phyloP scores from a whole-genome alignment of 2,329 filamentous ascomycete species.

The Aureobasidium sp. region DNA sequence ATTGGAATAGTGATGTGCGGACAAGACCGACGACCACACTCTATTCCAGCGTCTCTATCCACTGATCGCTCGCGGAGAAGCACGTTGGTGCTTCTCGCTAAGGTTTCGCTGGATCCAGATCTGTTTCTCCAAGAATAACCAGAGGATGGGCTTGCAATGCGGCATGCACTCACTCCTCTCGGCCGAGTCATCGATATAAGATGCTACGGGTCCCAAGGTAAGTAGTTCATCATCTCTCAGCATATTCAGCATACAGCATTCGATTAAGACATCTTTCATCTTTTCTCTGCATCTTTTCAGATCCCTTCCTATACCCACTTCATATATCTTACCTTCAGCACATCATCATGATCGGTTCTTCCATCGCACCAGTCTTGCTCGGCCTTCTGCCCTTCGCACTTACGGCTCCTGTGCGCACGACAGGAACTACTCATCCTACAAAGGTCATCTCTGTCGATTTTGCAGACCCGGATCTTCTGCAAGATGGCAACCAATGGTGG shows the following conservation, averaged over 20 bases:
- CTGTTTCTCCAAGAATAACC: conserved; percentile 2
- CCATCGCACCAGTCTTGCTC: background rate
- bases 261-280: background rate
- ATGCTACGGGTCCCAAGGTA: background rate
- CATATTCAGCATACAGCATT: too few species aligned
- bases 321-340: background rate
- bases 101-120: background rate
- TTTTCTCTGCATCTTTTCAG: background rate
- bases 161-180: background rate
- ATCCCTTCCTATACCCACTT: too few species aligned
- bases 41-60: background rate
- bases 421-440: background rate
- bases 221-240: background rate
- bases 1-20: background rate
- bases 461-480: conserved; percentile 32
- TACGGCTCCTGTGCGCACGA: conserved; percentile 6
- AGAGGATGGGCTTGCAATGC: background rate
- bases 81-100: background rate
- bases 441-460: conserved; percentile 25
- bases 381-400: background rate
- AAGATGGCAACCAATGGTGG: conserved; percentile 31
- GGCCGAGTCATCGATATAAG: background rate
- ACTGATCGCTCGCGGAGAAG: background rate
- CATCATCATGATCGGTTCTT: background rate
- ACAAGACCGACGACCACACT: conserved; percentile 2